Base-by-base conservation (phyloP, 345 rosid species). In the Citrus glauca region DNA sequence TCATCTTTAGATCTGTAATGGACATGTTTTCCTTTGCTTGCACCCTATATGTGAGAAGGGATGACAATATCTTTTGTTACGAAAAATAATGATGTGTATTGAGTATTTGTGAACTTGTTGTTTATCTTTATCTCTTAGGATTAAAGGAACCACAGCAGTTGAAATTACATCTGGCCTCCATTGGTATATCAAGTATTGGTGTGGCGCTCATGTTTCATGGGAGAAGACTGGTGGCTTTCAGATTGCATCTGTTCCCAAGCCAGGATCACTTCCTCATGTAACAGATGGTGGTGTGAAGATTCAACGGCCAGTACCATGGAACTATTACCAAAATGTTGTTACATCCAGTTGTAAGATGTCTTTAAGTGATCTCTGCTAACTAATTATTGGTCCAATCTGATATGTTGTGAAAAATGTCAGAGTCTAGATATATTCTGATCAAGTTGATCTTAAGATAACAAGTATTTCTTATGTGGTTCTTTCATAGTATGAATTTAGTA, bases 131-230 rank as follows among this genome's bases (percentile, higher is more conserved):
- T 72, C 24, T 73, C 75, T 57, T 84, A 95, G 99, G 62, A 85
- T 95, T 71, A 84, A 83, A 85, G 99, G 99, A 61, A 91, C 94
- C 71, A 89, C 96, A 30, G 97, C 89, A 71, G 96, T 95, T 70
- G 99, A 93, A 82, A 82, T 95, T 78, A 91, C 88, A 76, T 92
- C 98, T 48, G 99, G 99, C 48, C 90, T 95, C 59, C 98, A 95
- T 73, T 95, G 98, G 99, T 93, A 92, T 77, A 69, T 95, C 80
- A 95, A 95, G 82, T 92, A 93, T 77, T 85, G 85, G 84, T 93
- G 98, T 78, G 89, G 89, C 59, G 98, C 92, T 86, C 98, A 95
- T 88, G 81, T 95, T 81, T 95, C 98, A 62, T 93, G 99, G 99
- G 92, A 89, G 81, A 95, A 92, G 85, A 93, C 98, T 71, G 99